Evolutionary conservation across 2,329 filamentous ascomycete genomes (phyloP).

Genomic region (Penicillium occitanis): DNA sequence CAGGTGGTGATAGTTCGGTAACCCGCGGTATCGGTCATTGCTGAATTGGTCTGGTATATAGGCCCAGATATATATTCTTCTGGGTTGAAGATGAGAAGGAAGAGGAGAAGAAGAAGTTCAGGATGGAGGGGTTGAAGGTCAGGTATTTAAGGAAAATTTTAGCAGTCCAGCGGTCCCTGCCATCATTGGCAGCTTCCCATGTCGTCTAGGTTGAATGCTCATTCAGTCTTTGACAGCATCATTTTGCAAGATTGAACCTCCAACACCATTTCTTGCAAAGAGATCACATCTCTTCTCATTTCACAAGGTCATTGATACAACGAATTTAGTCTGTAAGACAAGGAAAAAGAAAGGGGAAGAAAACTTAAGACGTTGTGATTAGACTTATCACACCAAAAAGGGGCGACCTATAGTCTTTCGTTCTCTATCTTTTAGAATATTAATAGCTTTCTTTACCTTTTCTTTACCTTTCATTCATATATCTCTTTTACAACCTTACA

Average conservation of each 20-base stretch:
- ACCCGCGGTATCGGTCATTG: background rate
- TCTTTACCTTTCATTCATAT: background rate
- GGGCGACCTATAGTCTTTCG: background rate
- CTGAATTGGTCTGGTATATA: background rate
- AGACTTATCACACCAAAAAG: background rate
- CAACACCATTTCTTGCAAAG: background rate
- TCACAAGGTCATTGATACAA: background rate
- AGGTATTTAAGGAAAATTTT: background rate
- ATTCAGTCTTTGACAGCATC: background rate
- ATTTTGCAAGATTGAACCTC: background rate
- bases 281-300: background rate
- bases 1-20: background rate
- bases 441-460: background rate
- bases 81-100: background rate
- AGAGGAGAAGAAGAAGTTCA: background rate
- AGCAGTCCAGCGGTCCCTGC: background rate
- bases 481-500: slow-evolving; percentile 2
- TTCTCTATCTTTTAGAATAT: background rate
- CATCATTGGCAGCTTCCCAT: background rate
- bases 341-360: background rate
- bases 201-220: background rate
- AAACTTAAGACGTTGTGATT: background rate
- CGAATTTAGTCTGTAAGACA: background rate
- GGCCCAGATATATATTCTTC: background rate
- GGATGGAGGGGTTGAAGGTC: background rate